Base-by-base conservation (phyloP, 2,329 filamentous ascomycete species). In the Nigrospora oryzae region DNA sequence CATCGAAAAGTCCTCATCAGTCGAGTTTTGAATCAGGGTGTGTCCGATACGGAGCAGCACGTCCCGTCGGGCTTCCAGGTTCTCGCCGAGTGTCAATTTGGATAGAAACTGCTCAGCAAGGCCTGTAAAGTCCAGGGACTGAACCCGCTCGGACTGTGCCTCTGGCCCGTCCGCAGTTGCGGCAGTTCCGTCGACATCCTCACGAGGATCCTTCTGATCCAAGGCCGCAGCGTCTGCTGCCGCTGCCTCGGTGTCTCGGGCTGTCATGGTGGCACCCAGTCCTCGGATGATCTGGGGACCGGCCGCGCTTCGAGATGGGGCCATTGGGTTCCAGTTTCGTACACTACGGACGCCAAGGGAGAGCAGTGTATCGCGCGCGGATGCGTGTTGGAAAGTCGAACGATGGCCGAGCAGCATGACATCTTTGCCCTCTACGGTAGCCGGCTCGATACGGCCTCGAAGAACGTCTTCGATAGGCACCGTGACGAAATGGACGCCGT, bases 371-470 rank as follows among this genome's bases (percentile, higher is more conserved):
- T 62, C 58, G 19, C 58, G 55, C 19, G 59, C 55, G 16, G 50
- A 49, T 42, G 53, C 50, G 38, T 60, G 60, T 38, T 55, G 53
- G 33, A 48, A 47, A n/a, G 42, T 48, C 19, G 53, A 54, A 6
- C 57, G 44, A n/a, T 51, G 52, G 11, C 59, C 59, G 2, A 52
- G 42, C 1, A 63, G 50, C 59, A 61, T 63, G 39, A 61, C 59
- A 43, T 63, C 57, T 40, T 57, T 62, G 13, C 47, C 52, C 19
- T 40, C 41, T 17, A 63, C 44, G 2, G 43, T 30, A 7, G 44
- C 47, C 14, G 44, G 16, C 17, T 55, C 49, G 13, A 54, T n/a
- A 11, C 43, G 15, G 17, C 48, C 55, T 13, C 36, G 36, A 13
- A 61, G 52, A 17, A 59, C 49, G 4, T 60, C 46, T 11, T 52